These are phyloP conservation scores for Phytophthora crassamura DNA, from an alignment of 352 stramenopile species.

Conservation along the genomic window DNA sequence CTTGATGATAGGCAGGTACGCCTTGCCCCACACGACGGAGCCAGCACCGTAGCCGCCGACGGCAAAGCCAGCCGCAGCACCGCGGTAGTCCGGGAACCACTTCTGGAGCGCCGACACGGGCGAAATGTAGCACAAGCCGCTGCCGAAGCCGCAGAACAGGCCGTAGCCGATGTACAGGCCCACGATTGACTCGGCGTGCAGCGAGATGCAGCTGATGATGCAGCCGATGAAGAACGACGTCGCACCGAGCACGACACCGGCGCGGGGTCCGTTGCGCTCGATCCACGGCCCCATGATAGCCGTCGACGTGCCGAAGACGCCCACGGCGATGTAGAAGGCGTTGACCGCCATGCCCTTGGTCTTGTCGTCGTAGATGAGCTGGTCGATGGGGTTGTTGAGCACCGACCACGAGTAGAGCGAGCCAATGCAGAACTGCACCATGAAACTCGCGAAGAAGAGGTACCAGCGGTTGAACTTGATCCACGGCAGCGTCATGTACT, in stretches of 20 bases:
- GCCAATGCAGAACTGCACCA: constrained; percentile 78
- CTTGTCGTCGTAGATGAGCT: constrained; percentile 47
- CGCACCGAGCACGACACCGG: constrained; percentile 53
- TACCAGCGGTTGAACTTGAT: constrained; percentile 44
- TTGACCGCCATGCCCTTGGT: constrained; percentile 69
- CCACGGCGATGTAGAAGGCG: constrained; percentile 76
- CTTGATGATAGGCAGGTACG: constrained; percentile 55
- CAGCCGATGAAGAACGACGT: constrained; percentile 60
- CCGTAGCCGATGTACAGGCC: constrained; percentile 76
- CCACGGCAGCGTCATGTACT: constrained; percentile 30
- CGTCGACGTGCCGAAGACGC: constrained; percentile 64
- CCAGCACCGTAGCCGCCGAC: constrained; percentile 69
- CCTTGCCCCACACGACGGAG: constrained; percentile 71
- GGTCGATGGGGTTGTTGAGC: constrained; percentile 76
- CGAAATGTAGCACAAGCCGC: constrained; percentile 79
- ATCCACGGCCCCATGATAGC: constrained; percentile 77
- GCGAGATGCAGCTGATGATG: constrained; percentile 9
- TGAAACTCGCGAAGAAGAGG: constrained; percentile 65
- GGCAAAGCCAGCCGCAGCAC: constrained; percentile 71
- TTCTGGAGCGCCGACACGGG: constrained; percentile 79
- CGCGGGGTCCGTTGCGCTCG: constrained; percentile 64
- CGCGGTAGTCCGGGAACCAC: constrained; percentile 82
- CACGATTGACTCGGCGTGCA: constrained; percentile 55
- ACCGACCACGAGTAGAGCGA: constrained; percentile 82
- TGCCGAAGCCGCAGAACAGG: constrained; percentile 66